These are phyloP conservation scores for Fraxinus quadrangulata DNA, from an alignment of 257 asterid genomes.

Conservation along the genomic window DNA sequence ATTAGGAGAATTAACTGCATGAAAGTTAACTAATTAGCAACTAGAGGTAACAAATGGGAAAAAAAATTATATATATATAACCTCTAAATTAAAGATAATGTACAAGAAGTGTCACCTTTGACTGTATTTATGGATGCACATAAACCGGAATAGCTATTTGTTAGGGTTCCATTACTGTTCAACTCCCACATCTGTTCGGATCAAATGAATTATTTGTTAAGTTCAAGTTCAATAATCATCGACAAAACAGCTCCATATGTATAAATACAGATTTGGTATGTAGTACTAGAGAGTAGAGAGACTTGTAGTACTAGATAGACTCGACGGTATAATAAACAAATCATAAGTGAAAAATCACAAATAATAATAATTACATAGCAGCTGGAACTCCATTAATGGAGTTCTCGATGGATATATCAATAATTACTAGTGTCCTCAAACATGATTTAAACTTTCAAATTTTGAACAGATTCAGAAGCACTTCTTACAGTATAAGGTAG, in stretches of 20 bases:
- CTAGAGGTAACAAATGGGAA: neutral
- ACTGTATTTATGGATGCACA: constrained; percentile 64
- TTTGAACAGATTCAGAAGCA: neutral
- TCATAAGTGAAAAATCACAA: neutral
- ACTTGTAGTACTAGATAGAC: neutral
- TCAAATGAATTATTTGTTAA: constrained; percentile 7
- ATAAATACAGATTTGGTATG: neutral
- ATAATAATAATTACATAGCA: neutral
- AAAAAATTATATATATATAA: neutral
- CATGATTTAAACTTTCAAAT: neutral
- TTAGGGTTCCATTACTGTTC: constrained; percentile 68
- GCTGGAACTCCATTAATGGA: neutral
- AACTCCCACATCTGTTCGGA: constrained; percentile 82
- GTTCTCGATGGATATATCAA: neutral
- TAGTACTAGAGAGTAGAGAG: neutral
- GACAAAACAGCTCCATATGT: neutral
- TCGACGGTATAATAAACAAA: neutral
- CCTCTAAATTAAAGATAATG: neutral
- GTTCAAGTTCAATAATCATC: neutral
- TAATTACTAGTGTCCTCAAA: neutral
- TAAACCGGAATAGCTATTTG: constrained; percentile 72
- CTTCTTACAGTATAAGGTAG: neutral
- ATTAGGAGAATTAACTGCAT: constrained; percentile 45
- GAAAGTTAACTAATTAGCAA: constrained; percentile 23
- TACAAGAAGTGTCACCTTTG: constrained; percentile 47